phyloP scores from a whole-genome alignment of 2,329 filamentous ascomycete genomes.

The Lomentospora prolificans region DNA sequence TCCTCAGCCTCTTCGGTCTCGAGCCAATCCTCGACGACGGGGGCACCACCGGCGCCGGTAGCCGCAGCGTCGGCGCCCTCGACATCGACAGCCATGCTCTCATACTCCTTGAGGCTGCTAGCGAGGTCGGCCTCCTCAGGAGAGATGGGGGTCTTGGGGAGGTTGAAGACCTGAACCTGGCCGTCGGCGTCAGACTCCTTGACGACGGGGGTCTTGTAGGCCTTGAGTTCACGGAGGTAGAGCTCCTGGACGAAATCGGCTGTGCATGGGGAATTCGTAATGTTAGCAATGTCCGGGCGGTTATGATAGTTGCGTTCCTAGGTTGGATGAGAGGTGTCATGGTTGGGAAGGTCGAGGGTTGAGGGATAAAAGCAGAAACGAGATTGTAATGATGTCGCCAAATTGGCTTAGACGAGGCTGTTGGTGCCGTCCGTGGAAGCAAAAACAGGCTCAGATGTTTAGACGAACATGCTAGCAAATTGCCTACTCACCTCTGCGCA shows the following conservation, averaged over 20 bases:
- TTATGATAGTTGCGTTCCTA: background rate
- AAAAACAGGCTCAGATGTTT: background rate
- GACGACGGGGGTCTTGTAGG: constrained; percentile 77
- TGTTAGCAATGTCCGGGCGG: constrained; percentile 8
- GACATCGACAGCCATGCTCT: constrained; percentile 86
- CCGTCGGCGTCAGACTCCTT: constrained; percentile 83
- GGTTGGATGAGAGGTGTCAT: background rate
- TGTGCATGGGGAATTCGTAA: constrained; percentile 26
- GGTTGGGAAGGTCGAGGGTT: background rate
- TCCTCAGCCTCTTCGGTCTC: constrained; percentile 64
- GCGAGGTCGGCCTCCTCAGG: constrained; percentile 93
- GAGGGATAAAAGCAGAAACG: background rate
- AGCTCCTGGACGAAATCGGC: constrained; percentile 97
- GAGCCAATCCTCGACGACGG: constrained; percentile 63
- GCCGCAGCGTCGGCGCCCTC: constrained; percentile 68
- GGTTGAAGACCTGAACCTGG: constrained; percentile 78
- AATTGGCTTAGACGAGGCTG: too few relatives aligned
- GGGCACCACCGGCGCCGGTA: constrained; percentile 46
- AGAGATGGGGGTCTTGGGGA: constrained; percentile 72
- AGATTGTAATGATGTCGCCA: background rate
- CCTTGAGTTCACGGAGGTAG: constrained; percentile 91
- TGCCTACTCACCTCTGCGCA: constrained; percentile 46
- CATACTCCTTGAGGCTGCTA: constrained; percentile 86
- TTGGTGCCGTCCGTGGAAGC: background rate
- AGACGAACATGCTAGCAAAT: background rate